phyloP scores from a whole-genome alignment of 78 protist species.

The Dictyostelium capitatum region DNA sequence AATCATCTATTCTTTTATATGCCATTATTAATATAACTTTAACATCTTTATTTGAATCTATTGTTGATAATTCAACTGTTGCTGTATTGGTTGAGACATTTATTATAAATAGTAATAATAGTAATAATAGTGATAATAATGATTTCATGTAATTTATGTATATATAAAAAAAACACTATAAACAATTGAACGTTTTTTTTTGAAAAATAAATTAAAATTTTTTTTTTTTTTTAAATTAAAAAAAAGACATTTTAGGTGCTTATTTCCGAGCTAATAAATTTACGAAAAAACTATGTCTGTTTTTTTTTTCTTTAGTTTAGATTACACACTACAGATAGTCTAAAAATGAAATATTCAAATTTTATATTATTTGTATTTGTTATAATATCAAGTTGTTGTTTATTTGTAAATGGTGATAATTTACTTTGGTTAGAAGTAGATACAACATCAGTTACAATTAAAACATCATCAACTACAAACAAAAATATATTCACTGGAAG shows the following conservation, averaged over 20 bases:
- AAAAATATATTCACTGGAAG: conserved; percentile 8
- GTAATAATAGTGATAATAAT: no score
- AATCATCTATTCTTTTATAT: conserved; percentile 68
- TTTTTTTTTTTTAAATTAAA: no score
- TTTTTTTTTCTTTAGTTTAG: no score
- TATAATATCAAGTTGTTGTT: not conserved
- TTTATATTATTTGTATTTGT: not conserved
- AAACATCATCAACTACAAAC: not conserved
- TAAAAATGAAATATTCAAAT: not conserved
- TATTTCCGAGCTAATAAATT: no score
- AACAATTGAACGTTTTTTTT: no score
- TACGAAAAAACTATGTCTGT: no score
- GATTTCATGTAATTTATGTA: no score
- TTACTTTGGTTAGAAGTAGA: not conserved
- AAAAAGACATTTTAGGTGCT: no score
- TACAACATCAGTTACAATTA: not conserved
- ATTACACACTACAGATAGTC: no score
- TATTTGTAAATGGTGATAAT: not conserved
- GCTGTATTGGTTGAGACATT: not conserved
- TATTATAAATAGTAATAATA: no score
- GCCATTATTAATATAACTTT: conserved; percentile 66
- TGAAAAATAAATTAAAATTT: no score
- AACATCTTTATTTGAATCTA: not conserved
- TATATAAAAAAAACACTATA: no score
- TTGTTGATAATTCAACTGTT: not conserved